Conservation (phyloP, 1,139 yeast species). For the Sugiyamaella paludigena region DNA sequence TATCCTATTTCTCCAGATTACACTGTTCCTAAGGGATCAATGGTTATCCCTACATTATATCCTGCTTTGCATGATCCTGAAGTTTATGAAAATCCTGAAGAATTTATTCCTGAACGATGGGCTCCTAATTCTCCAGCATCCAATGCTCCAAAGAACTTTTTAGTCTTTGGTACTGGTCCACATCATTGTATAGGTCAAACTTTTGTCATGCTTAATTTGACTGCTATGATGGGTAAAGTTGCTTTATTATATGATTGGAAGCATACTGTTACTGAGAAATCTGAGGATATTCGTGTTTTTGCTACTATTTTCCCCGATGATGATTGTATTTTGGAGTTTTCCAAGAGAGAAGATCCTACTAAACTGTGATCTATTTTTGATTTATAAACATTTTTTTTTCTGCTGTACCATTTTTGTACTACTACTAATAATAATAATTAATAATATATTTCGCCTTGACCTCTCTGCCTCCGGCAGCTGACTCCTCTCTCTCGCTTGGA, state of each 20-base stretch:
- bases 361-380: constrained; percentile 1
- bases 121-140: constrained; percentile 57
- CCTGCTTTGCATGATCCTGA: constrained; percentile 97
- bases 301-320: constrained; percentile 98
- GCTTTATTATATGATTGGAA: constrained; percentile 73
- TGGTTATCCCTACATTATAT: constrained; percentile 92
- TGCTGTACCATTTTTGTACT: too few relatives aligned
- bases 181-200: constrained; percentile 94
- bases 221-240: constrained; percentile 88
- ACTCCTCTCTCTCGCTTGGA: too few relatives aligned
- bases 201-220: constrained; percentile 85
- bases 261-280: constrained; percentile 76
- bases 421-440: too few relatives aligned
- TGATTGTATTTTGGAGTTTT: constrained; percentile 79
- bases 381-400: too few relatives aligned
- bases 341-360: constrained; percentile 25
- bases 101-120: constrained; percentile 96
- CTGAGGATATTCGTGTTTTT: constrained; percentile 91
- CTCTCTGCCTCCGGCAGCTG: too few relatives aligned
- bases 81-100: constrained; percentile 90
- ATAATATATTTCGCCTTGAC: too few relatives aligned
- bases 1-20: constrained; percentile 82
- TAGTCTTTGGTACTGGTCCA: constrained; percentile 95
- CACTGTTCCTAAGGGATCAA: constrained; percentile 93
- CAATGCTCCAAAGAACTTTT: constrained; percentile 79